Percentiles rank a stretch among this genome's conserved stretches.
Evolutionary conservation across 2,329 filamentous ascomycete genomes (phyloP).

Genomic region (Coniochaeta prunicola): DNA sequence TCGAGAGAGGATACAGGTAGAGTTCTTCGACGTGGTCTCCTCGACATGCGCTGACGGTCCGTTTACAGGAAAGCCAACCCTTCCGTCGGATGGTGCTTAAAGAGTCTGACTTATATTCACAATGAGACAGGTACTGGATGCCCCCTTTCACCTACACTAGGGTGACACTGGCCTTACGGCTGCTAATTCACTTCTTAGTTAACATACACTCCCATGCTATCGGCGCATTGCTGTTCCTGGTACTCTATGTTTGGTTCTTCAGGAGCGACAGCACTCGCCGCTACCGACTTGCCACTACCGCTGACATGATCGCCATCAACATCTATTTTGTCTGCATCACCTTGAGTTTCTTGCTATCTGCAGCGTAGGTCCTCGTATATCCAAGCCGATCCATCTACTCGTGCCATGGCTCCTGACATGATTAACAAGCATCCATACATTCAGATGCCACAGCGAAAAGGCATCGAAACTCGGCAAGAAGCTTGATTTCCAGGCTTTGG

Average conservation of each 20-base stretch:
- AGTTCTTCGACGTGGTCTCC: background rate
- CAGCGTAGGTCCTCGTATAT: background rate
- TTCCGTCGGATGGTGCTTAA: background rate
- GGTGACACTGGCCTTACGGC: background rate
- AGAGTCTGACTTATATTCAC: background rate
- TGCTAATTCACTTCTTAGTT: background rate
- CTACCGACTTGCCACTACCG: background rate
- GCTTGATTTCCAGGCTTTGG: background rate
- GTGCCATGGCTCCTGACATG: background rate
- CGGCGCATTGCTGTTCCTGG: background rate
- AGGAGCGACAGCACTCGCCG: background rate
- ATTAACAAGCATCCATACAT: background rate
- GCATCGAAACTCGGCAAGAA: background rate
- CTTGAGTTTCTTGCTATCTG: background rate
- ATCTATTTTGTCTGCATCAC: background rate
- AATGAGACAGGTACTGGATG: background rate
- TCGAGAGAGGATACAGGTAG: background rate
- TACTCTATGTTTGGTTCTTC: background rate
- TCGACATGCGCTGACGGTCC: background rate
- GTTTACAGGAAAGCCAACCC: background rate
- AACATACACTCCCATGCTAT: background rate
- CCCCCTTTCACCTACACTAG: background rate
- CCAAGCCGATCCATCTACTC: background rate
- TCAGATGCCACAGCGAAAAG: background rate
- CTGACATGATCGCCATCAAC: background rate